Evolutionary conservation across 306 rosid species (phyloP), one percentile per base, ranked within the genome.

Genomic region (Pterocarpus macrocarpus): DNA sequence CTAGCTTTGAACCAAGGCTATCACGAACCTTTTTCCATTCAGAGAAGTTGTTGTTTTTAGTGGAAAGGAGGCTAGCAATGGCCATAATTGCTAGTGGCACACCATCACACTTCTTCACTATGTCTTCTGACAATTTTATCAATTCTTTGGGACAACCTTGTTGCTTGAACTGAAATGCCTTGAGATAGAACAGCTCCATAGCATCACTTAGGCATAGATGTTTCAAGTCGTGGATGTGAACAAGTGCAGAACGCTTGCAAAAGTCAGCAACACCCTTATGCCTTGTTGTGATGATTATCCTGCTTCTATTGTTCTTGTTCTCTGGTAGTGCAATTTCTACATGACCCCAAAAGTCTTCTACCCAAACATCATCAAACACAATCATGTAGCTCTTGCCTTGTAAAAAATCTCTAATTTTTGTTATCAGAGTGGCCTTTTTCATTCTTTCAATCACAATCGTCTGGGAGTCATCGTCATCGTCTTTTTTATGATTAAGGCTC

Each of bases 71-170:
- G 17, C 82, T 50, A 4, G 64, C 76, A 39, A 57, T 69, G 49
- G 82, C 69, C 7, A 30, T 69, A 43, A 69, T 33, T 13, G 82
- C 82, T 1, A 78, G 82, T 55, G 82, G 82, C 34, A 77, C 30
- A 8, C 81, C 75, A 32, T 53, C 65, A 17, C 81, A 77, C 30
- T 53, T 77, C 5, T 9, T 28, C 30, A 66, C 75, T 7, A 77
- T 66, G 2, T 66, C 74, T 5, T 15, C 8, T 1, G 67, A 77
- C 33, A 67, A 30, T 14, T 35, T 77, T 33, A 3, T 36, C 33
- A 69, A 17, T 10, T 59, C 77, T n/a, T 22, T 22, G 47, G 50
- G 65, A 34, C 38, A 58, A 14, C 28, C 57, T 69, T 72, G 38
- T 2, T 2, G 38, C 0, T 33, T 17, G n/a, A 14, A 32, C 1